phyloP scores from a whole-genome alignment of 116 monocot species.

The Iris pallida region DNA sequence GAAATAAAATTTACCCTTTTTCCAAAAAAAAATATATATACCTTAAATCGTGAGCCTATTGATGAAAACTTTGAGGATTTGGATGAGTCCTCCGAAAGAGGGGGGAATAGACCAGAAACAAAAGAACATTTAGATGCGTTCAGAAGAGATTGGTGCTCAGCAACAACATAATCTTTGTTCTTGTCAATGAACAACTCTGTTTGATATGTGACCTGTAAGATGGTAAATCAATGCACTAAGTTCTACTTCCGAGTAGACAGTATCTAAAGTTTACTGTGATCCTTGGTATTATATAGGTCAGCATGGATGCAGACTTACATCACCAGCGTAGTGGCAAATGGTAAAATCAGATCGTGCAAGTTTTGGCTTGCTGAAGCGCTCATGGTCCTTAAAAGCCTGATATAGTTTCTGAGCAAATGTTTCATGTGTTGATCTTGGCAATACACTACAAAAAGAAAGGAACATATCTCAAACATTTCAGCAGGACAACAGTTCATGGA shows the following conservation, averaged over 20 bases:
- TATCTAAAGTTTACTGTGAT: background rate
- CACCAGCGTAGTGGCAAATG: conserved; percentile 77
- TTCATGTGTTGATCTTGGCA: conserved; percentile 80
- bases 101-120: conserved; percentile 57
- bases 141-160: conserved; percentile 64
- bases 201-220: conserved; percentile 63
- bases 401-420: conserved; percentile 76
- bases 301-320: conserved; percentile 25
- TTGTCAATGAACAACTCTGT: conserved; percentile 78
- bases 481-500: background rate
- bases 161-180: conserved; percentile 76
- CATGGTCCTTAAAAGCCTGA: conserved; percentile 56
- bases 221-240: background rate
- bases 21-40: background rate
- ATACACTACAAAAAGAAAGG: conserved; percentile 39
- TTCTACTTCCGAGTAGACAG: background rate
- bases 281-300: background rate
- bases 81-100: conserved; percentile 47
- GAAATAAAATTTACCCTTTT: too few relatives aligned
- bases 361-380: conserved; percentile 67
- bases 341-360: conserved; percentile 64
- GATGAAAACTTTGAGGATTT: conserved; percentile 82
- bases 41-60: conserved; percentile 77
- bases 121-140: conserved; percentile 52
- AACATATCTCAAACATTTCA: background rate